Evolutionary conservation across 495 filamentous ascomycete genomes (phyloP).

Genomic region (Choiromyces venosus): DNA sequence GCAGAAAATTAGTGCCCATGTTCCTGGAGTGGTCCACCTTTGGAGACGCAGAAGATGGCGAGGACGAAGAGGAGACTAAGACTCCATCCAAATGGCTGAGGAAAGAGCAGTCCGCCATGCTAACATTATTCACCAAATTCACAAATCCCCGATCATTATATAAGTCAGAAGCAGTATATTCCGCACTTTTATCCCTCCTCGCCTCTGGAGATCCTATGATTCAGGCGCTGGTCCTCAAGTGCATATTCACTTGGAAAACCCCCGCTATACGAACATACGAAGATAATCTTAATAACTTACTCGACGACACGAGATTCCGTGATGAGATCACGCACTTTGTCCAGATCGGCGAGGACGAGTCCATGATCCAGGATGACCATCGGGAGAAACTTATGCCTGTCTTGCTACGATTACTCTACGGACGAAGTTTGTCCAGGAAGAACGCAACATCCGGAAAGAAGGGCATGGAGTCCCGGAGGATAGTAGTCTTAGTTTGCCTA

Average conservation of each 20-base stretch:
- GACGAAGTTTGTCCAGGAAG: slow-evolving; percentile 75
- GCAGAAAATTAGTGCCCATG: slow-evolving; percentile 74
- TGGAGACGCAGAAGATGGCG: slow-evolving; percentile 28
- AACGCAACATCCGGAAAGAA: slow-evolving; percentile 58
- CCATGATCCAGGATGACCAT: slow-evolving; percentile 67
- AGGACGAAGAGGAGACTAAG: slow-evolving; percentile 47
- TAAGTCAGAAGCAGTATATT: slow-evolving; percentile 68
- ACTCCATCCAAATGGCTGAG: slow-evolving; percentile 50
- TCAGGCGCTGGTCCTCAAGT: slow-evolving; percentile 76
- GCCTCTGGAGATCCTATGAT: slow-evolving; percentile 83
- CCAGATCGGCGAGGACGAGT: slow-evolving; percentile 63
- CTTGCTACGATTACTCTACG: slow-evolving; percentile 81
- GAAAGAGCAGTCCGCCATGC: slow-evolving; percentile 73
- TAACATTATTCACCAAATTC: slow-evolving; percentile 78
- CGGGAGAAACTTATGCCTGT: slow-evolving; percentile 69
- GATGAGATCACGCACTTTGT: slow-evolving; percentile 86
- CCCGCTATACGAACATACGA: slow-evolving; percentile 69
- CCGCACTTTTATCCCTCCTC: slow-evolving; percentile 64
- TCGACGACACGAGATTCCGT: slow-evolving; percentile 86
- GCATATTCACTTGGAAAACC: slow-evolving; percentile 82
- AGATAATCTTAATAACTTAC: slow-evolving; percentile 77
- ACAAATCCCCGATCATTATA: slow-evolving; percentile 77
- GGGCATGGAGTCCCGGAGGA: slow-evolving; percentile 61
- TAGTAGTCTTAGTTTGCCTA: slow-evolving; percentile 58
- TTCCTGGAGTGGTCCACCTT: slow-evolving; percentile 66